Evolutionary conservation across 1,284 basidiomycete genomes (phyloP).

Genomic region (Cerrena zonata): DNA sequence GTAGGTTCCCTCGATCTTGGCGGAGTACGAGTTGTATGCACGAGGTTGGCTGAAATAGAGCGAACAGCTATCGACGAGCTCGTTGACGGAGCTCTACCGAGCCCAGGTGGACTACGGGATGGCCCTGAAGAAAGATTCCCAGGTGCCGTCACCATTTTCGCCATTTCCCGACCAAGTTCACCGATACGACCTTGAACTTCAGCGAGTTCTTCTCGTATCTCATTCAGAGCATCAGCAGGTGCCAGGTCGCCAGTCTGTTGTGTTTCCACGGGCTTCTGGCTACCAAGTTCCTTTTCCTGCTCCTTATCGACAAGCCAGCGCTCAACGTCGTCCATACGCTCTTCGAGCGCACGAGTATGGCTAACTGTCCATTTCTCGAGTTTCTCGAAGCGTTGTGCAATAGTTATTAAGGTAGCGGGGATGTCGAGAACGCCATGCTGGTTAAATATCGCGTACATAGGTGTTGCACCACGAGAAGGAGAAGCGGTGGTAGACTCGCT

Average conservation of each 20-base stretch:
- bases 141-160: conserved; percentile 56
- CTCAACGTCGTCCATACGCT: conserved; percentile 79
- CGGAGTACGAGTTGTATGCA: conserved; percentile 26
- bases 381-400: conserved; percentile 73
- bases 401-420: conserved; percentile 60
- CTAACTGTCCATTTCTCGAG: conserved; percentile 80
- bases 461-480: conserved; percentile 55
- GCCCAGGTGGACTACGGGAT: conserved; percentile 37
- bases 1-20: conserved; percentile 53
- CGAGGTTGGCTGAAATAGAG: conserved; percentile 24
- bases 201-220: conserved; percentile 59
- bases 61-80: conserved; percentile 29
- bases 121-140: conserved; percentile 51
- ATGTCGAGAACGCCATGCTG: conserved; percentile 65
- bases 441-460: conserved; percentile 69
- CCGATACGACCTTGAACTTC: conserved; percentile 69
- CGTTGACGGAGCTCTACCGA: conserved; percentile 34
- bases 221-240: conserved; percentile 36
- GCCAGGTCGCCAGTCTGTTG: conserved; percentile 20
- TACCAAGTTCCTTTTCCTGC: conserved; percentile 31
- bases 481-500: conserved; percentile 44
- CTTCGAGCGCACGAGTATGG: conserved; percentile 74
- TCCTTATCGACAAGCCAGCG: conserved; percentile 76
- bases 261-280: conserved; percentile 6
- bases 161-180: conserved; percentile 72